Percentiles rank a stretch among this genome's conserved stretches.
phyloP scores from a whole-genome alignment of 768 basidiomycete genomes.

The Trametes villosa region DNA sequence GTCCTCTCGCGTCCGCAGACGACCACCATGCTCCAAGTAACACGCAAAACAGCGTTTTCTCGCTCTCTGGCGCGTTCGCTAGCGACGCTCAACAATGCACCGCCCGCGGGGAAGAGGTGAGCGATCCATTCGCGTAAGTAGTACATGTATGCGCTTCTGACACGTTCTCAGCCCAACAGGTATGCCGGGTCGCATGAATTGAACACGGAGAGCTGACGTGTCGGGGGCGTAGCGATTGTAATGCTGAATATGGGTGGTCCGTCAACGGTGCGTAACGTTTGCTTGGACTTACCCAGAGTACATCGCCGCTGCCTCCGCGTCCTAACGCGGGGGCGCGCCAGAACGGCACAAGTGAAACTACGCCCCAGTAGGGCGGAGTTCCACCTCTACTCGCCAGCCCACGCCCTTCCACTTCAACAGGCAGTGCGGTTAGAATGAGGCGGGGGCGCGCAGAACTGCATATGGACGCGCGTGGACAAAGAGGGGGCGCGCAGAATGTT shows the following conservation, averaged over 20 bases:
- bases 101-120: constrained; percentile 50
- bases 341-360: too few relatives aligned
- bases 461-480: too few relatives aligned
- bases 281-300: background rate
- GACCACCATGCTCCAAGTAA: constrained; percentile 24
- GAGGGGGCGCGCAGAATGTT: too few relatives aligned
- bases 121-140: background rate
- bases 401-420: too few relatives aligned
- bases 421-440: too few relatives aligned
- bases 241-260: constrained; percentile 99
- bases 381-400: too few relatives aligned
- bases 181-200: constrained; percentile 5
- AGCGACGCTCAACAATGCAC: constrained; percentile 48
- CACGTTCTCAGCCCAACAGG: constrained; percentile 31
- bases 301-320: too few relatives aligned
- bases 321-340: too few relatives aligned
- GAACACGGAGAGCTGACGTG: background rate
- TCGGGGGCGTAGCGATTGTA: constrained; percentile 65
- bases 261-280: constrained; percentile 65
- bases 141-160: background rate
- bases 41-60: constrained; percentile 25
- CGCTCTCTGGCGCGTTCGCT: constrained; percentile 45
- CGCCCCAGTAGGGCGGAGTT: too few relatives aligned
- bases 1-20: background rate
- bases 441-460: too few relatives aligned